Evolutionary conservation across 2,329 filamentous ascomycete species (phyloP), one percentile per base, ranked within the genome.

Genomic region (Fusarium oligoseptatum): DNA sequence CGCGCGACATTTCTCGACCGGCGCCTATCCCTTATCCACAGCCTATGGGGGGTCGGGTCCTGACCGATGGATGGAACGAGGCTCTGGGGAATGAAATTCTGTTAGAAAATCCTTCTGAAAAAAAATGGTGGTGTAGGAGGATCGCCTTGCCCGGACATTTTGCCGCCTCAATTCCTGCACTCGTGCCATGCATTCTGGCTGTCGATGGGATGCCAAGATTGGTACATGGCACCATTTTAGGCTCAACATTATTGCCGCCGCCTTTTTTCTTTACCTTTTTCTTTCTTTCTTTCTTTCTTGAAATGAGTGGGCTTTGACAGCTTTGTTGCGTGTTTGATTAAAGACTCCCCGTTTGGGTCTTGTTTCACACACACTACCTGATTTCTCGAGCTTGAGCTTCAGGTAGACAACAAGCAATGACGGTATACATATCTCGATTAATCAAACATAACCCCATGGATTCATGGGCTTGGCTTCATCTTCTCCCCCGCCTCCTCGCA

Each of bases 281-380:
- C 24, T 50, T 50, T 29, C 48, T 27, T 27, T 50, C 45, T n/a
- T 50, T 50, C 45, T 50, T 17, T 50, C 24, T n/a, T 52, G 48
- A 52, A 27, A 27, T 52, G 24, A 29, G 48, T 17, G 48, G 48
- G 48, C 27, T 55, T 55, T 55, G 24, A 55, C 48, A 20, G 48
- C 27, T 32, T 29, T 55, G 61, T 52, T 67, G 11, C 62, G 15
- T 75, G 72, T 75, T 73, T 63, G 65, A 70, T 75, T 75, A 62
- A 17, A 60, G 20, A 66, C 27, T 62, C 27, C 29, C 45, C 57
- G 55, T 70, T 70, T 72, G 65, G 48, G 48, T 58, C 39, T 29
- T 72, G 74, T 78, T 78, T 76, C 76, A 76, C 65, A 58, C 67
- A 76, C 66, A 76, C 69, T 62, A 73, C 66, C 57, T 34, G 36